Evolutionary conservation across 2,329 filamentous ascomycete genomes (phyloP), one percentile per base, ranked within the genome.

Genomic region (Ceratocystis harringtonii): DNA sequence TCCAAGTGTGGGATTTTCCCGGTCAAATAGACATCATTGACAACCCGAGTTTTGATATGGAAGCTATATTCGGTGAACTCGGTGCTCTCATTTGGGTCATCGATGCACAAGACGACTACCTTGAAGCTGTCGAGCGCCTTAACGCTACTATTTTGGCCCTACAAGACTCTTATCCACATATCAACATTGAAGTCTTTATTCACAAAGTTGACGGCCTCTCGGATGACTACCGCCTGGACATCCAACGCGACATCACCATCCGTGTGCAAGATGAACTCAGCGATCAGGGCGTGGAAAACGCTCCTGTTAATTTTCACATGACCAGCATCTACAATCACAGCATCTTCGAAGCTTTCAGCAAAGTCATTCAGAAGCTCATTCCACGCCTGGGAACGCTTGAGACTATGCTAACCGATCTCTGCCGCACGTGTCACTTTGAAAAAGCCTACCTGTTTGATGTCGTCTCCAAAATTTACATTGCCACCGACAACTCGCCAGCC

Each of bases 371-470:
- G 76, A 96, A 96, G 75, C 83, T 99, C 36, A 92, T 99, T 63
- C 92, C 94, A 0, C 89, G 95, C 68, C 83, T 99, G 6, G 90
- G 91, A 5, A 95, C 92, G 30, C 84, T 99, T 65, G 94, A 99
- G 76, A 88, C 91, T 62, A 84, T 99, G 75, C 87, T 99, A 71
- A 96, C 95, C 72, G 94, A 92, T 70, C 83, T 99, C 52, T 95
- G 90, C 77, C 90, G 89, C 68, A 94, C 90, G 15, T 97, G 92
- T 73, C 88, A 90, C 61, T 96, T 99, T 73, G 92, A 97, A 74
- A 99, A 99, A 76, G 92, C 92, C 2, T 99, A 99, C 74, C 84
- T 99, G 5, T 99, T 99, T 73, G 95, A 99, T 73, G 92, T 97
- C 7, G 83, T 95, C 70, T 95, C 90, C 76, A 99, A 99, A 78